Percentiles rank a stretch among this genome's conserved stretches.
Evolutionary conservation across 768 basidiomycete genomes (phyloP).

Genomic region (Leccinum rimulosum): DNA sequence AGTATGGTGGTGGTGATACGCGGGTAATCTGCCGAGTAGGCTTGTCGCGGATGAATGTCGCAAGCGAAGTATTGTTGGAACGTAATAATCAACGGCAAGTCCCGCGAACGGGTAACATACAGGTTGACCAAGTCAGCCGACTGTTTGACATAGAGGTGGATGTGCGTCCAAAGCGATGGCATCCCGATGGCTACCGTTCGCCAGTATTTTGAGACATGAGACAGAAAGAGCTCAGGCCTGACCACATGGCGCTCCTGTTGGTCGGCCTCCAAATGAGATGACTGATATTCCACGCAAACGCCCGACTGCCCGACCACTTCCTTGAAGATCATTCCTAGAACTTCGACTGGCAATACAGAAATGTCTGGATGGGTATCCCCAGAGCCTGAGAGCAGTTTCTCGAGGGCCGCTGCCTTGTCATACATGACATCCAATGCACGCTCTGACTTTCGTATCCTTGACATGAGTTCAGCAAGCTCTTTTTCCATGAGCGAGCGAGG

Average conservation of each 20-base stretch:
- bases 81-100: constrained; percentile 19
- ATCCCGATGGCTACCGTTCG: constrained; percentile 36
- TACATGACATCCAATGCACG: constrained; percentile 19
- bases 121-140: constrained; percentile 25
- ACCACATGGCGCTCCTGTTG: constrained; percentile 8
- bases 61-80: constrained; percentile 25
- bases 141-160: constrained; percentile 27
- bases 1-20: constrained; percentile 27
- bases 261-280: constrained; percentile 1
- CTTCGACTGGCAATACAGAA: constrained; percentile 26
- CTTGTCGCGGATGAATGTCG: constrained; percentile 19
- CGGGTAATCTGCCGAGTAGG: constrained; percentile 19
- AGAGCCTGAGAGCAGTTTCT: constrained; percentile 6
- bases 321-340: constrained; percentile 27
- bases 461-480: constrained; percentile 20
- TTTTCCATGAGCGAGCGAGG: constrained; percentile 4
- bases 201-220: constrained; percentile 45
- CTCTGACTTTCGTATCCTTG: constrained; percentile 19
- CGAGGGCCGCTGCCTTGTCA: constrained; percentile 14
- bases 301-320: constrained; percentile 13
- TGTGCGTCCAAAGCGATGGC: constrained; percentile 40
- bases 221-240: constrained; percentile 34
- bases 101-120: constrained; percentile 27
- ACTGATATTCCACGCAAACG: background rate
- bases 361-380: constrained; percentile 1